phyloP scores from a whole-genome alignment of 257 asterid genomes.

The Phtheirospermum japonicum region DNA sequence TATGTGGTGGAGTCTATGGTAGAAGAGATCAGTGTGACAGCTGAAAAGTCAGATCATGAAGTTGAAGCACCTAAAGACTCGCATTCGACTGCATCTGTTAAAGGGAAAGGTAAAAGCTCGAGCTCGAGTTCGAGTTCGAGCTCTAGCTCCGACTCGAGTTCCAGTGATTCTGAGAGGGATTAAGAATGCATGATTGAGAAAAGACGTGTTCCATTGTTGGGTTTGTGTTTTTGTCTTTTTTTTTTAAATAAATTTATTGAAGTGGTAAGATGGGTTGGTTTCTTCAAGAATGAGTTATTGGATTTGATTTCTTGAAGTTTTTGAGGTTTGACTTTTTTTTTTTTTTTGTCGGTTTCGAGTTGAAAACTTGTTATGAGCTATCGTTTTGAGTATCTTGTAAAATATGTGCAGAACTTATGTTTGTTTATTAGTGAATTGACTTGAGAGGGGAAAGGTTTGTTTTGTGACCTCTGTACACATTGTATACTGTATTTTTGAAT shows the following conservation, averaged over 20 bases:
- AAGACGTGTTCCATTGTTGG: not conserved
- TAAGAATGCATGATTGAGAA: slow-evolving; percentile 25
- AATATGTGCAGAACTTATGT: not conserved
- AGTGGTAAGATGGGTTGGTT: slow-evolving; percentile 36
- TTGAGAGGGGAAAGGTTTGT: not conserved
- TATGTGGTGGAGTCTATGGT: slow-evolving; percentile 18
- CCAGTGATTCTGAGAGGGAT: slow-evolving; percentile 55
- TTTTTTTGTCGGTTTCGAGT: too few species aligned
- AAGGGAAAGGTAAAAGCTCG: slow-evolving; percentile 39
- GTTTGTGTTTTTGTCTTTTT: too few species aligned
- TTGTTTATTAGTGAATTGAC: not conserved
- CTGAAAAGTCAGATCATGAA: slow-evolving; percentile 32
- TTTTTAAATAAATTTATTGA: too few species aligned
- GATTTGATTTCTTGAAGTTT: slow-evolving; percentile 46
- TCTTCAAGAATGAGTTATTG: slow-evolving; percentile 20
- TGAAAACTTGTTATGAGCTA: not conserved
- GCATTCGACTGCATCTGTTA: slow-evolving; percentile 27
- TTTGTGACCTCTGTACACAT: not conserved
- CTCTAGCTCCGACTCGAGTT: slow-evolving; percentile 60
- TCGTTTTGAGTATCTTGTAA: not conserved
- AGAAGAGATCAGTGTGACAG: slow-evolving; percentile 18
- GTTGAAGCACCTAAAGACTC: slow-evolving; percentile 30
- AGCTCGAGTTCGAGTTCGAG: slow-evolving; percentile 54
- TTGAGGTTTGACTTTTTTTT: slow-evolving; percentile 13
- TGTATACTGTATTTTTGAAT: not conserved